Conservation (phyloP, 2,329 filamentous ascomycete species). For the Pseudopithomyces maydicus region DNA sequence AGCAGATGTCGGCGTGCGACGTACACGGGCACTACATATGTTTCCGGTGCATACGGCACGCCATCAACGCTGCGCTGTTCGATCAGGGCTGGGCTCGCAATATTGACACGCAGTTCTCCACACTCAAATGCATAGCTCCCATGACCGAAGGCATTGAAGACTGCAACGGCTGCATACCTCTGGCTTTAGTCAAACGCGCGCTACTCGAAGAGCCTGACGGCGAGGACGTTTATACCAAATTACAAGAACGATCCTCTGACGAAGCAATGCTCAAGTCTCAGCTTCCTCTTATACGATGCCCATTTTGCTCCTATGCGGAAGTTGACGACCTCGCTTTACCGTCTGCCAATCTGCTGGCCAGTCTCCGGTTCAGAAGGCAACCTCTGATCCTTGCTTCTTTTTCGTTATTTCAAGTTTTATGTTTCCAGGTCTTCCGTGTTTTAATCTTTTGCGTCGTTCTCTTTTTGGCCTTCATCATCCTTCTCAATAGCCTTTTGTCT, state of each 20-base stretch:
- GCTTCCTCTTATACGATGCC: slow-evolving; percentile 79
- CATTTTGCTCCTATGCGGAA: slow-evolving; percentile 91
- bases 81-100: slow-evolving; percentile 89
- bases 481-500: slow-evolving; percentile 25
- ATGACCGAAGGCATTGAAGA: slow-evolving; percentile 56
- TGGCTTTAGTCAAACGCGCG: slow-evolving; percentile 72
- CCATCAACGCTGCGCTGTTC: slow-evolving; percentile 85
- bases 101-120: slow-evolving; percentile 73
- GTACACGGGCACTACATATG: slow-evolving; percentile 74
- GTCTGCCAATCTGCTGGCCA: slow-evolving; percentile 27
- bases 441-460: slow-evolving; percentile 60
- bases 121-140: slow-evolving; percentile 82
- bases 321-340: slow-evolving; percentile 61
- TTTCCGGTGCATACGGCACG: slow-evolving; percentile 80
- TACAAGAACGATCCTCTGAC: slow-evolving; percentile 79
- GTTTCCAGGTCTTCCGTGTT: slow-evolving; percentile 52
- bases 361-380: slow-evolving; percentile 38
- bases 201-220: slow-evolving; percentile 73
- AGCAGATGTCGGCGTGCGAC: slow-evolving; percentile 75
- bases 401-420: slow-evolving; percentile 38
- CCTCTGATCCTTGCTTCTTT: slow-evolving; percentile 32
- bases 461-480: slow-evolving; percentile 40
- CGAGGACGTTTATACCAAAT: slow-evolving; percentile 71
- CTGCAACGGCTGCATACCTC: slow-evolving; percentile 75
- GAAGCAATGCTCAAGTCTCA: slow-evolving; percentile 75